Evolutionary conservation across 1,284 basidiomycete species (phyloP).

Genomic region (Puccinia sorghi): DNA sequence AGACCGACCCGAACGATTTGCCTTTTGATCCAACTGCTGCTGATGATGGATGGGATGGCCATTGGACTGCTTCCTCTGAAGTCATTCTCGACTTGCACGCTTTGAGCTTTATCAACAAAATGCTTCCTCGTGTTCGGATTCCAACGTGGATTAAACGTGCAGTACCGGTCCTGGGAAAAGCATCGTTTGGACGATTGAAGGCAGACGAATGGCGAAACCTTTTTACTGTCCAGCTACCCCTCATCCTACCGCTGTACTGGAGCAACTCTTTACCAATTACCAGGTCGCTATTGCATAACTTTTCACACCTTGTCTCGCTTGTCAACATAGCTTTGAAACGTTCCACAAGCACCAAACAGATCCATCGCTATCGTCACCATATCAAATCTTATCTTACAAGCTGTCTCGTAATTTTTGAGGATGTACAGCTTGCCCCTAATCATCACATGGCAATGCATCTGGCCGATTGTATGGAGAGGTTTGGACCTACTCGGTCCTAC

Average conservation of each 20-base stretch:
- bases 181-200: slow-evolving; percentile 49
- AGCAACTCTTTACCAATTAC: neutral
- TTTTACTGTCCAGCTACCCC: neutral
- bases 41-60: slow-evolving; percentile 20
- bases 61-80: slow-evolving; percentile 14
- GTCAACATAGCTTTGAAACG: slow-evolving; percentile 22
- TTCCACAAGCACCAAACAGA: slow-evolving; percentile 10
- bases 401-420: neutral
- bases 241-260: slow-evolving; percentile 28
- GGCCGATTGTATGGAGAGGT: too few relatives aligned
- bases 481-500: slow-evolving; percentile 22
- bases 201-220: slow-evolving; percentile 52
- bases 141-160: slow-evolving; percentile 38
- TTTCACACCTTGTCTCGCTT: slow-evolving; percentile 27
- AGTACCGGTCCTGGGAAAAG: slow-evolving; percentile 39
- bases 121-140: slow-evolving; percentile 12
- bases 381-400: slow-evolving; percentile 18
- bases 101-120: slow-evolving; percentile 4
- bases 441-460: too few relatives aligned
- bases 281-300: slow-evolving; percentile 24
- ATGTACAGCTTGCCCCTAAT: neutral
- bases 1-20: neutral
- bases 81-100: slow-evolving; percentile 21
- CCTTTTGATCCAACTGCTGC: neutral
- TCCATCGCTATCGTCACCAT: slow-evolving; percentile 10